Evolutionary conservation across 495 filamentous ascomycete species (phyloP), one percentile per base, ranked within the genome.

Genomic region (Podospora sp.): DNA sequence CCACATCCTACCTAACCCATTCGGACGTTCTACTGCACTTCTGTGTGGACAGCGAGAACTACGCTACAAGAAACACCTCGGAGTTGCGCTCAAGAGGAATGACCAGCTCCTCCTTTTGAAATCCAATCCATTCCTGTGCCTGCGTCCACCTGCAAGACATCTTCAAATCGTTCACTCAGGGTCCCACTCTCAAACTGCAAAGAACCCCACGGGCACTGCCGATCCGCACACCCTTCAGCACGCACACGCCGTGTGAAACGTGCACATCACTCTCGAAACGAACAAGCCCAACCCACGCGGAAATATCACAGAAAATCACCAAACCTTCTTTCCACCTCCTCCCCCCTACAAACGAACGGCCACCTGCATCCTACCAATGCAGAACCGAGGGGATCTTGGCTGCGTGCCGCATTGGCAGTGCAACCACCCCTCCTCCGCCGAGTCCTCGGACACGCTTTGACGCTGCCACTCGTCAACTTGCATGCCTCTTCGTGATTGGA

Each of bases 1-100:
- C 26, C n/a, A 62, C 8, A 62, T 62, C 12, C 36, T 6, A 62
- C 60, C 57, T 60, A 60, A 60, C 57, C 57, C 57, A 60, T 60
- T 40, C 57, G 20, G 26, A 36, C 26, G 24, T 18, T 25, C 6
- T 25, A 25, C 57, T 7, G n/a, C 57, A 18, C 53, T 9, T 57
- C 22, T 18, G 7, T 21, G 22, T 57, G 53, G 26, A 57, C 2
- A 9, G 26, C 53, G 53, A 24, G 22, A 57, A 16, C 26, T 0
- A 26, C 53, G 22, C 53, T 57, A 21, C 9, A 24, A 24, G 26
- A 27, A 25, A 57, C 22, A 33, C 12, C 53, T 57, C 53, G 53
- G 22, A 57, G 53, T 2, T 2, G 40, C 9, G 40, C 40, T 2
- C 40, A 12, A 46, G 11, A 46, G 40, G 40, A 46, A 6, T 46